These are phyloP conservation scores for Populus pruinosa DNA, from an alignment of 345 rosid species.

Conservation along the genomic window DNA sequence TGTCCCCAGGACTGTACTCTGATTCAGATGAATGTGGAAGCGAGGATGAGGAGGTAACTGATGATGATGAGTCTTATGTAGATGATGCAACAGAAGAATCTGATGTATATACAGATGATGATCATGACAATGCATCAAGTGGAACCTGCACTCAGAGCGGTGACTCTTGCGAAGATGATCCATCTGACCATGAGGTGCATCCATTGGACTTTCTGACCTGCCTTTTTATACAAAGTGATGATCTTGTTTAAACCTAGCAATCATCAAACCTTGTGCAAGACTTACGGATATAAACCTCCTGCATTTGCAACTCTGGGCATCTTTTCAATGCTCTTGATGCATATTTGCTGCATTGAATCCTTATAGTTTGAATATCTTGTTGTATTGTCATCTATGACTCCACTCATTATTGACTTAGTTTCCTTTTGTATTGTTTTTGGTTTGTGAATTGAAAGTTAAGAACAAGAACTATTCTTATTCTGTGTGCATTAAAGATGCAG, in stretches of 20 bases:
- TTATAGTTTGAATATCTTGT: neutral
- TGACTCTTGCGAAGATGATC: conserved; percentile 40
- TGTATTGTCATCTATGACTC: neutral
- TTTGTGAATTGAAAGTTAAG: neutral
- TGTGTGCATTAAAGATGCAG: conserved; percentile 37
- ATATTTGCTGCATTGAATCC: neutral
- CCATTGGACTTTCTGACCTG: conserved; percentile 15
- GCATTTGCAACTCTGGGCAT: neutral
- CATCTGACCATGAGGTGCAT: conserved; percentile 45
- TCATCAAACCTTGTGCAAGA: neutral
- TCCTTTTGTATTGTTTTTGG: neutral
- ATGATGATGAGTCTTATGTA: conserved; percentile 75
- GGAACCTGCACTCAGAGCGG: conserved; percentile 46
- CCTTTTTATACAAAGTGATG: neutral
- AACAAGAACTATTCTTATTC: neutral
- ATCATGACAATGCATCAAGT: conserved; percentile 44
- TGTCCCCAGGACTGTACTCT: conserved; percentile 73
- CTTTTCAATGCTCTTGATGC: neutral
- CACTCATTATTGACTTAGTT: neutral
- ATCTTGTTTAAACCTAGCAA: neutral
- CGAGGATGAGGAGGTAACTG: conserved; percentile 75
- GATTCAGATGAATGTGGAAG: conserved; percentile 79
- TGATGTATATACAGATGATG: conserved; percentile 55
- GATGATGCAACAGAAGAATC: conserved; percentile 47
- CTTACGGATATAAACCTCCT: neutral